These are phyloP conservation scores for Biscogniauxia sp. DNA, from an alignment of 2,329 filamentous ascomycete genomes.

Conservation along the genomic window DNA sequence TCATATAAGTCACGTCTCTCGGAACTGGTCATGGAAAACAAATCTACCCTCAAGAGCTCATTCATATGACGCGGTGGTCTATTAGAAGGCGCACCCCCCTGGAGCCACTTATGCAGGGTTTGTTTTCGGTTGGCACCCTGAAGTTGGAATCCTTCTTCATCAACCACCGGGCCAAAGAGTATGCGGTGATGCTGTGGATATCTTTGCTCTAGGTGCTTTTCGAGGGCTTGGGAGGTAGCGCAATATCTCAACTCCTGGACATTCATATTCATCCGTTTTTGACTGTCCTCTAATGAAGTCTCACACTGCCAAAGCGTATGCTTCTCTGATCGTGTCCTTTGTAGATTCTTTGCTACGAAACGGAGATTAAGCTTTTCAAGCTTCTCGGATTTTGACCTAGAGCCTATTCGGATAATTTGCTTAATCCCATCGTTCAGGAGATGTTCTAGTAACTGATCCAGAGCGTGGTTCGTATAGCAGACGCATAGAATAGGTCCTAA, in stretches of 20 bases:
- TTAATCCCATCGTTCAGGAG: constrained; percentile 46
- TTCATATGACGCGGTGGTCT: constrained; percentile 3
- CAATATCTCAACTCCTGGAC: constrained; percentile 15
- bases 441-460: constrained; percentile 60
- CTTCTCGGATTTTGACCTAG: constrained; percentile 51
- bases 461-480: constrained; percentile 50
- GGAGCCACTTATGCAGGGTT: constrained; percentile 22
- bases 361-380: constrained; percentile 52
- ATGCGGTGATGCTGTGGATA: constrained; percentile 22
- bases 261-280: constrained; percentile 1
- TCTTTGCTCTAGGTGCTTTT: constrained; percentile 17
- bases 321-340: constrained; percentile 41
- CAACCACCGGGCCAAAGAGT: constrained; percentile 25
- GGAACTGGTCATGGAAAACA: constrained; percentile 19
- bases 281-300: constrained; percentile 10
- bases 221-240: constrained; percentile 14
- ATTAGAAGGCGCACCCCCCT: background rate
- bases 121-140: constrained; percentile 8
- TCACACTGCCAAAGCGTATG: constrained; percentile 27
- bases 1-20: constrained; percentile 29
- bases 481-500: constrained; percentile 52
- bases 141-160: background rate
- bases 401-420: constrained; percentile 61
- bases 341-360: constrained; percentile 28
- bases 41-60: constrained; percentile 9